Conservation (phyloP, 768 basidiomycete genomes). For the Mycena sanguinolenta region DNA sequence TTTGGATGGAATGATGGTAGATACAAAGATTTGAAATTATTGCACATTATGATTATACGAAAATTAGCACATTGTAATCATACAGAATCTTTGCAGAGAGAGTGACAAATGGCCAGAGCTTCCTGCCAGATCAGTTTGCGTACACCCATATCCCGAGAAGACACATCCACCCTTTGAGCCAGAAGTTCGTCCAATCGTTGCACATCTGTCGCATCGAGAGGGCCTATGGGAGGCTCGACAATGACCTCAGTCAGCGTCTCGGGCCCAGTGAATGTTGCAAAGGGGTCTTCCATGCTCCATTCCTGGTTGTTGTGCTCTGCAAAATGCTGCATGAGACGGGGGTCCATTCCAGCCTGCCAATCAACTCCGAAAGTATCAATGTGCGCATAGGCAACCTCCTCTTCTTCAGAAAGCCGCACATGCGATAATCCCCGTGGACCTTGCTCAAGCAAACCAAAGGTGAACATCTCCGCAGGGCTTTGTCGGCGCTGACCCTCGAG, state of each 20-base stretch:
- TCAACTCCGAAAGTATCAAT: slow-evolving; percentile 3
- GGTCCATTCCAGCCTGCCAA: neutral
- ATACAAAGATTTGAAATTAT: no score
- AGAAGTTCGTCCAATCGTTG: neutral
- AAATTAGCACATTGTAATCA: no score
- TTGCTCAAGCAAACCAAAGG: neutral
- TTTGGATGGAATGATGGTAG: no score
- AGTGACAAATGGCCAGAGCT: neutral
- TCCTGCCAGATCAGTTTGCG: slow-evolving; percentile 1
- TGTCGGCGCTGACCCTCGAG: neutral
- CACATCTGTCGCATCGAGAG: neutral
- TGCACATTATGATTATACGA: no score
- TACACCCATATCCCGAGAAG: slow-evolving; percentile 1
- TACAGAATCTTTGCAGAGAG: neutral
- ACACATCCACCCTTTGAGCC: neutral
- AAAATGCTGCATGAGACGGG: neutral
- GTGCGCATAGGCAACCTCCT: neutral
- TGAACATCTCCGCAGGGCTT: slow-evolving; percentile 4
- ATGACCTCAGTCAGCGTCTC: neutral
- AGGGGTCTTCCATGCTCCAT: neutral
- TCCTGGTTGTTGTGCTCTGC: neutral
- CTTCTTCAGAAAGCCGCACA: neutral
- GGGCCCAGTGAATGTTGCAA: neutral
- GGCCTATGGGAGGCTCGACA: slow-evolving; percentile 1
- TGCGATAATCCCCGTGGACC: neutral